Evolutionary conservation across 192 early-diverging fungal species (phyloP), one percentile per base, ranked within the genome.

Genomic region (Borealophlyctis nickersoniae): DNA sequence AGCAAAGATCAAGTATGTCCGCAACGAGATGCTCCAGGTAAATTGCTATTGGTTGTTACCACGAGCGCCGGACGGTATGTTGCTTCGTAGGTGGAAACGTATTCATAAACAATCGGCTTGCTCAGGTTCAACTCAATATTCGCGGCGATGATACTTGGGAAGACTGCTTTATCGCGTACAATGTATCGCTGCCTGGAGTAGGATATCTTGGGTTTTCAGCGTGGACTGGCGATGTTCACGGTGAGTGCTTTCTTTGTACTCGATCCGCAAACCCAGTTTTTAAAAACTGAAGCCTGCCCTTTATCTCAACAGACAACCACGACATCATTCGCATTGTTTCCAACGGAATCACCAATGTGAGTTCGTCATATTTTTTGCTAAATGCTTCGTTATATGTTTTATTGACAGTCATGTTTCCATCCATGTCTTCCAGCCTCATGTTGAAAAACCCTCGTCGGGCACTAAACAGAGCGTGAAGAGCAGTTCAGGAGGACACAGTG

Each of bases 171-270:
- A 87, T 81, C 7, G 75, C 86, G 26, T 63, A 74, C 24, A 85
- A 95, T 60, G 84, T 93, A 28, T 86, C 80, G n/a, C 67, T 99
- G 59, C 93, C 94, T 0, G 48, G 70, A n/a, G 59, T 76, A 49
- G 74, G 86, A 36, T 97, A 93, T 74, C 80, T 98, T 50, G 95
- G 95, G 4, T 98, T 97, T 77, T 84, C 91, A 33, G 91, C 94
- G 3, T 77, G 85, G 49, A 99, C 97, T 0, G 97, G 97, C 60
- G 95, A 91, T 58, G 86, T 95, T 36, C 80, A 81, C 53, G 91
- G 92, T 81, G 85, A n/a, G n/a, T n/a, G n/a, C n/a, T n/a, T n/a
- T n/a, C n/a, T n/a, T n/a, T n/a, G n/a, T n/a, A n/a, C n/a, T n/a
- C n/a, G n/a, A n/a, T n/a, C n/a, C n/a, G n/a, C n/a, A n/a, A n/a